phyloP scores from a whole-genome alignment of 345 rosid genomes.

The Citrus glauca region DNA sequence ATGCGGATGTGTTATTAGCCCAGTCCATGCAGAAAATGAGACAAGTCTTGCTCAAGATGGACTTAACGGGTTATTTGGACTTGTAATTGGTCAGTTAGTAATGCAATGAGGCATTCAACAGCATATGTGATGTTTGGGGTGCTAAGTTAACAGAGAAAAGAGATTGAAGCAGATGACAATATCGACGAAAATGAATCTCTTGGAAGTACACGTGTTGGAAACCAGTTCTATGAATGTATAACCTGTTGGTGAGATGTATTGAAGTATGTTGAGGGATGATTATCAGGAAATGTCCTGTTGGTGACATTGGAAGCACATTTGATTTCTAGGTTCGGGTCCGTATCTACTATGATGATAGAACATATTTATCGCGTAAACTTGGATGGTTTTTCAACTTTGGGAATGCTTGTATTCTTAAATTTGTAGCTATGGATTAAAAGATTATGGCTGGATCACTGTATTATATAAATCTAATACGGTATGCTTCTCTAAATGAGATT shows the following conservation, averaged over 20 bases:
- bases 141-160: neutral
- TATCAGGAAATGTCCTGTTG: neutral
- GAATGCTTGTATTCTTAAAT: constrained; percentile 7
- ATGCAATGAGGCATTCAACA: neutral
- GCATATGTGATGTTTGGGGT: neutral
- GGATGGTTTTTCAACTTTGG: neutral
- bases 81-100: neutral
- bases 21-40: neutral
- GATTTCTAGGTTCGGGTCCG: neutral
- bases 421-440: neutral
- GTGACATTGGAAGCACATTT: neutral
- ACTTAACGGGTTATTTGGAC: neutral
- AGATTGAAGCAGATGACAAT: neutral
- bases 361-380: neutral
- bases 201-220: neutral
- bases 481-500: neutral
- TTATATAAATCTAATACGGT: neutral
- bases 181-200: neutral
- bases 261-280: neutral
- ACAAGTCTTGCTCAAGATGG: neutral
- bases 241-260: neutral
- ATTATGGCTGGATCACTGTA: neutral
- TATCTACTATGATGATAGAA: neutral
- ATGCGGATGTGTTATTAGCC: neutral
- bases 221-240: neutral